phyloP scores from a whole-genome alignment of 352 stramenopile species.

The Globisporangium solare region DNA sequence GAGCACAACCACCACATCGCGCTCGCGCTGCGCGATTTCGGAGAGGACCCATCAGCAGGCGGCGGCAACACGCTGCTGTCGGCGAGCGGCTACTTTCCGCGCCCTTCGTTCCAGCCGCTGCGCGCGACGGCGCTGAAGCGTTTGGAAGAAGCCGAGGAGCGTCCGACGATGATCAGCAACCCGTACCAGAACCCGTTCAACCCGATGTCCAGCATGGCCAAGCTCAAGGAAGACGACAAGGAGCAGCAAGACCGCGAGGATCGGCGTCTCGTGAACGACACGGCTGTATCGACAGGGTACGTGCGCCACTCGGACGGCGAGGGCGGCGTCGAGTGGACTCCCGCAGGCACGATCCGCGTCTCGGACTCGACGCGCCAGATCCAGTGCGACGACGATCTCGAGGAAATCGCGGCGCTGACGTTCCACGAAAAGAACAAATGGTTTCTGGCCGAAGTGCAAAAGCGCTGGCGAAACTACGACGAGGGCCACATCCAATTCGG shows the following conservation, averaged over 20 bases:
- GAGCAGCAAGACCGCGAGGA: conserved; percentile 19
- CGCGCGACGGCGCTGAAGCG: conserved; percentile 72
- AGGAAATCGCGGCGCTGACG: conserved; percentile 78
- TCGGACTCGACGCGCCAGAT: conserved; percentile 41
- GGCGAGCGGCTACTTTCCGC: conserved; percentile 28
- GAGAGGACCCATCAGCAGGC: conserved; percentile 38
- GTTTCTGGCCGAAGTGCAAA: conserved; percentile 75
- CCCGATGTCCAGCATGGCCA: conserved; percentile 42
- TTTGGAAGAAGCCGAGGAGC: conserved; percentile 75
- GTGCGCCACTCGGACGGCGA: conserved; percentile 65
- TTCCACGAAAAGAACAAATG: conserved; percentile 83
- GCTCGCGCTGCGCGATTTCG: conserved; percentile 73
- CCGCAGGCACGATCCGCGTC: conserved; percentile 42
- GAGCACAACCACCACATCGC: conserved; percentile 73
- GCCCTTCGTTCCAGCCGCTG: conserved; percentile 64
- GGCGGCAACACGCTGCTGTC: conserved; percentile 39
- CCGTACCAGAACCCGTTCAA: conserved; percentile 69
- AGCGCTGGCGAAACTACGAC: conserved; percentile 77
- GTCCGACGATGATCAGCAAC: conserved; percentile 65
- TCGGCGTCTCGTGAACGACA: conserved; percentile 41
- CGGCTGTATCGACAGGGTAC: conserved; percentile 73
- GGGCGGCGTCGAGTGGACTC: conserved; percentile 63
- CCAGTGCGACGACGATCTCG: conserved; percentile 78
- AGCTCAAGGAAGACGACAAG: conserved; percentile 46
- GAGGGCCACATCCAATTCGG: conserved; percentile 79